Base-by-base conservation (phyloP, 208 protist species). In the Crithidia fasciculata region DNA sequence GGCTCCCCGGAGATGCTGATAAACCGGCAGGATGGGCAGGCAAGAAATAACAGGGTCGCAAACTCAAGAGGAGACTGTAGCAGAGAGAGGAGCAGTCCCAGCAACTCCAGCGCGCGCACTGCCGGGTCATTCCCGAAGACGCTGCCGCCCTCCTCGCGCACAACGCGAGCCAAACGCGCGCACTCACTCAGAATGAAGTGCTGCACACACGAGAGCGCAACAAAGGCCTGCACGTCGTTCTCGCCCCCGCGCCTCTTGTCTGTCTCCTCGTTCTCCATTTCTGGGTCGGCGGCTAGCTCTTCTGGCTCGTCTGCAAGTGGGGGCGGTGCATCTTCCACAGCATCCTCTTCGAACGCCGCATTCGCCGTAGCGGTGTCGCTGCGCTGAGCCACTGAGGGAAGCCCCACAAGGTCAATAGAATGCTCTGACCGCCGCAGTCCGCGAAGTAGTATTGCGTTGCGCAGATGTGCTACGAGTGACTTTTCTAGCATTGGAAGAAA, bases 161-260 rank as follows among this genome's bases (percentile, higher is more conserved):
- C 76, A 12, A 63, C 68, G 45, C 70, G 75, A 37, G 74, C 66
- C 43, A 79, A n/a, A 7, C 74, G 74, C 39, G 74, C 67, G 71
- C 81, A 85, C 63, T 85, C 76, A 54, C 58, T 36, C 13, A 85
- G 7, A 16, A 85, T 81, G 39, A 82, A 82, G 72, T 79, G 57
- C 45, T 72, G 69, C 28, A 82, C 75, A 28, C 81, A 85, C 19
- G 76, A 76, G 6, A 85, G 45, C 3, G 60, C 70, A 1, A 70
- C 59, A 28, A 70, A 47, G 15, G 71, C 57, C 8, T 45, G 57
- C 65, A 13, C 54, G 16, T 12, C 47, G 18, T 15, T 28, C 28
- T 28, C 28, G 28, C 43, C 18, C 9, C 47, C 45, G 6, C 61
- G 8, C 16, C 45, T 45, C 16, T 44, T 41, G 56, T 13, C 36